Evolutionary conservation across 2,329 filamentous ascomycete genomes (phyloP).

Genomic region (Aspergillus neoniger): DNA sequence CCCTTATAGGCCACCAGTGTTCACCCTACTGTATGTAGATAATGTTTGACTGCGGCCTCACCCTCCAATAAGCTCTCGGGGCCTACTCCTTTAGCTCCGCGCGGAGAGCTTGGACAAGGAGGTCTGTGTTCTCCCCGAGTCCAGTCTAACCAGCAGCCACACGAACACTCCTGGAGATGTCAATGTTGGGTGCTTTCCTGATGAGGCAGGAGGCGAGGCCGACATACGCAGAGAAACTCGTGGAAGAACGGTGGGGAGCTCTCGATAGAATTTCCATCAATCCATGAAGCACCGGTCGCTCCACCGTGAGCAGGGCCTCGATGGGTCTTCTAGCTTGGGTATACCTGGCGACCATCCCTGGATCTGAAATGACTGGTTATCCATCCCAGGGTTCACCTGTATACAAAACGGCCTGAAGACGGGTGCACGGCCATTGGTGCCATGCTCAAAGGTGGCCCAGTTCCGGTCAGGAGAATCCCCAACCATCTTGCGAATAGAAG

Average conservation of each 20-base stretch:
- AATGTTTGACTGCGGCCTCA: conserved; percentile 3
- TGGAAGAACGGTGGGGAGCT: not conserved
- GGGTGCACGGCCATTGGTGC: not conserved
- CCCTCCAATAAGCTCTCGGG: not conserved
- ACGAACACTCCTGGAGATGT: not conserved
- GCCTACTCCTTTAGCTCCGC: not conserved
- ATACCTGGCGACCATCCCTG: not conserved
- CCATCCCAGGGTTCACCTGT: not conserved
- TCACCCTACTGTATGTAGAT: not conserved
- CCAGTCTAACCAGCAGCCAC: not conserved
- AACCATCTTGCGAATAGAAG: not conserved
- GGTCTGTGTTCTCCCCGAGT: conserved; percentile 9
- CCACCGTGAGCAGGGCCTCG: not conserved
- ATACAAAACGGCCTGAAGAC: not conserved
- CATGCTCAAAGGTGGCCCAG: not conserved
- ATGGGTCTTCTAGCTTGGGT: not conserved
- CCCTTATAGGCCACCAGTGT: not conserved
- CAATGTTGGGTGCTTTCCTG: not conserved
- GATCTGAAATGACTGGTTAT: not conserved
- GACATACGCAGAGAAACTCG: not conserved
- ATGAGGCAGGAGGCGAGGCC: not conserved
- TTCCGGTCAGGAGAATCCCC: not conserved
- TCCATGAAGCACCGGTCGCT: not conserved
- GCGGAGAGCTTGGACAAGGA: not conserved
- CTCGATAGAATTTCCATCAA: not conserved